phyloP scores from a whole-genome alignment of 805 yeast species.

The Ogataea pignaliae region DNA sequence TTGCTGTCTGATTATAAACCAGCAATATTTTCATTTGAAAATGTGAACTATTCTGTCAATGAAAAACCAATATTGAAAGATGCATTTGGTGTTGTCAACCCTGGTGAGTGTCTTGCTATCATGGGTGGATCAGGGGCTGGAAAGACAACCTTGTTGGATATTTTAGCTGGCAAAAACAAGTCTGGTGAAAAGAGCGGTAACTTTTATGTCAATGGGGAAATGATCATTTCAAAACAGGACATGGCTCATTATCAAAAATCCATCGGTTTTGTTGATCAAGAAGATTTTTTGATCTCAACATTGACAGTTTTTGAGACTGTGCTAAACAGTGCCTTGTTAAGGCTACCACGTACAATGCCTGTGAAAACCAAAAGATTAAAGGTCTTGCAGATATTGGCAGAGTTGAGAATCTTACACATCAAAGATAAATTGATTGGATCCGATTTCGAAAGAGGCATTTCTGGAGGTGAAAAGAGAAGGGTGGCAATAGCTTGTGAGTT shows the following conservation, averaged over 20 bases:
- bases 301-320: constrained; percentile 95
- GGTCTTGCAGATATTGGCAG: constrained; percentile 80
- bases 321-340: constrained; percentile 79
- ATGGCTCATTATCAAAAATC: constrained; percentile 53
- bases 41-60: constrained; percentile 58
- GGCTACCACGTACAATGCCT: constrained; percentile 83
- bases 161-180: constrained; percentile 83
- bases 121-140: constrained; percentile 99
- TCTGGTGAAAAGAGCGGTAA: constrained; percentile 66
- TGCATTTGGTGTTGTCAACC: constrained; percentile 72
- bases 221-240: constrained; percentile 23
- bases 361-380: constrained; percentile 65
- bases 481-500: constrained; percentile 92
- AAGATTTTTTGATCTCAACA: constrained; percentile 85
- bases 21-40: constrained; percentile 71
- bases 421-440: constrained; percentile 86
- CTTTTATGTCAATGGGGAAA: constrained; percentile 72
- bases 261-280: constrained; percentile 95
- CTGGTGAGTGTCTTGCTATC: constrained; percentile 88
- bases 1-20: constrained; percentile 54
- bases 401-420: constrained; percentile 76
- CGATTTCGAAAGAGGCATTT: constrained; percentile 84
- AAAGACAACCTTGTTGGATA: constrained; percentile 88
- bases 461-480: constrained; percentile 89
- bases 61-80: constrained; percentile 52